phyloP scores from a whole-genome alignment of 805 yeast genomes.

The Aciculoconidium aculeatum region DNA sequence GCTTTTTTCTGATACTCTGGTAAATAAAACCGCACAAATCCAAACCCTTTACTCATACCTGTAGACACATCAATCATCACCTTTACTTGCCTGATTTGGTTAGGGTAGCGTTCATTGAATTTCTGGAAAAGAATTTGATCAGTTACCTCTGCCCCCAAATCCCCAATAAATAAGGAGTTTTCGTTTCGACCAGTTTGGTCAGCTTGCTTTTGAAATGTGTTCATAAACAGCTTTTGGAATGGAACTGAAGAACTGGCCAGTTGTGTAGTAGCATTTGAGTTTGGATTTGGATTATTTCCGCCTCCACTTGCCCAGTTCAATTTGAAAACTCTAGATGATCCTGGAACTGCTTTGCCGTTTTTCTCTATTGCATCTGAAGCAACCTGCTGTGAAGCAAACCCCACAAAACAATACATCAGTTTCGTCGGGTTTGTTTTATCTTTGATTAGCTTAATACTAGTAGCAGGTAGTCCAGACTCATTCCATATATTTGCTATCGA shows the following conservation, averaged over 20 bases:
- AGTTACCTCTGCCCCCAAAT: conserved; percentile 65
- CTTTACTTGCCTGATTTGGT: conserved; percentile 64
- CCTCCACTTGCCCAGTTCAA: conserved; percentile 78
- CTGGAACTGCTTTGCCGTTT: conserved; percentile 69
- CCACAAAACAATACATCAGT: conserved; percentile 67
- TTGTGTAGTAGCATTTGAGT: conserved; percentile 1
- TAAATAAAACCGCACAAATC: conserved; percentile 73
- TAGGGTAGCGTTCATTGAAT: conserved; percentile 65
- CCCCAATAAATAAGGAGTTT: conserved; percentile 80
- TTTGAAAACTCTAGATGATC: conserved; percentile 54
- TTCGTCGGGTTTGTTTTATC: conserved; percentile 47
- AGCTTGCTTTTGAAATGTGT: background rate
- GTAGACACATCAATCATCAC: conserved; percentile 72
- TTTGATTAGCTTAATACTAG: conserved; percentile 60
- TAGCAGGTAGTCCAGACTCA: conserved; percentile 55
- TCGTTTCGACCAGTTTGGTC: conserved; percentile 25
- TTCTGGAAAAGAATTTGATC: conserved; percentile 60
- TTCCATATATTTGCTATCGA: conserved; percentile 66
- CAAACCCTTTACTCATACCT: conserved; percentile 75
- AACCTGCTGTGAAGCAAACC: conserved; percentile 53
- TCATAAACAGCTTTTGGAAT: too few species aligned
- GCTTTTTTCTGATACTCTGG: conserved; percentile 69
- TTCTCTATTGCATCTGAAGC: conserved; percentile 62
- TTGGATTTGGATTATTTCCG: conserved; percentile 5
- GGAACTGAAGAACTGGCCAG: too few species aligned